Evolutionary conservation across 345 rosid species (phyloP).

Genomic region (Citrus sp.): DNA sequence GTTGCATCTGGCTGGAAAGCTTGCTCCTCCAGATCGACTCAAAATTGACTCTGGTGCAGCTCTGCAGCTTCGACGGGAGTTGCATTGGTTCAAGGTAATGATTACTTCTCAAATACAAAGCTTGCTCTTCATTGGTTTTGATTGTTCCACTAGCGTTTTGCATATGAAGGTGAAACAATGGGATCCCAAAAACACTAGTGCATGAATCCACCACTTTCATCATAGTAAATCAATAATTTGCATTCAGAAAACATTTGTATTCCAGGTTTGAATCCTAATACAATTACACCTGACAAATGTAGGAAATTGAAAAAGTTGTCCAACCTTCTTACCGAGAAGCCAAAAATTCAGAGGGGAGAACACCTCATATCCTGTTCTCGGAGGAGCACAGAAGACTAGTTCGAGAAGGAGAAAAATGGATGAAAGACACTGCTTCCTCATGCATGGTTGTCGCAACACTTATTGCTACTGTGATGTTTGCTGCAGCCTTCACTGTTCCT

Average conservation of each 20-base stretch:
- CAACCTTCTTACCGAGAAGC: conserved; percentile 26
- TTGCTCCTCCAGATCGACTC: conserved; percentile 26
- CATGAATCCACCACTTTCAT: background rate
- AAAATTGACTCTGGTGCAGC: conserved; percentile 40
- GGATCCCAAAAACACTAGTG: background rate
- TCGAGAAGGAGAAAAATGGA: conserved; percentile 35
- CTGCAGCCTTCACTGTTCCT: conserved; percentile 40
- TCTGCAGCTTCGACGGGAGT: conserved; percentile 37
- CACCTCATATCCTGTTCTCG: conserved; percentile 20
- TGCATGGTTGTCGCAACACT: conserved; percentile 41
- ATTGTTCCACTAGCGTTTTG: too few species aligned
- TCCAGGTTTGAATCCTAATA: background rate
- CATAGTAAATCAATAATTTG: background rate
- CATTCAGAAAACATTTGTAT: background rate
- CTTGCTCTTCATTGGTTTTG: background rate
- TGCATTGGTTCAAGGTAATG: conserved; percentile 45
- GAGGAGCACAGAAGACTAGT: conserved; percentile 22
- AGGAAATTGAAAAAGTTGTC: conserved; percentile 36
- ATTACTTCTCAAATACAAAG: background rate
- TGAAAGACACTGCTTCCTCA: conserved; percentile 41
- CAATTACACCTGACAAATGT: background rate
- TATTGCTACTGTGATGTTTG: conserved; percentile 44
- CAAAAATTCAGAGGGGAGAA: conserved; percentile 21
- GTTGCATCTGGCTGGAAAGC: conserved; percentile 34
- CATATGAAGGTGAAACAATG: background rate